Evolutionary conservation across 139 green algal species (phyloP).

Genomic region (Astrephomene gubernaculifera): DNA sequence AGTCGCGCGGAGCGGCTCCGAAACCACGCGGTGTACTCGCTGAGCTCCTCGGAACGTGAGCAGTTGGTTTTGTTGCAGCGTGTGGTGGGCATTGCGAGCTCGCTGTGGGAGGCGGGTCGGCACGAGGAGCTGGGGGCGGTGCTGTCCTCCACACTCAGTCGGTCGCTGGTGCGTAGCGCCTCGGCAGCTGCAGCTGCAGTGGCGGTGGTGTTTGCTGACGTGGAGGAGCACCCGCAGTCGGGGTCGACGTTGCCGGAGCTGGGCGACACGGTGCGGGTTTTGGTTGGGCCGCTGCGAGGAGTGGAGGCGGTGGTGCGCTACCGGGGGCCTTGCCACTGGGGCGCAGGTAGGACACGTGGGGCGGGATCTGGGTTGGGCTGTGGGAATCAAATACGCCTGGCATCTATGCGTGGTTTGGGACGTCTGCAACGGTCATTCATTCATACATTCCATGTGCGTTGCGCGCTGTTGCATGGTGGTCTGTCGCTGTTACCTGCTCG

Average conservation of each 20-base stretch:
- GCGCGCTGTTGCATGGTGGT: too few relatives aligned
- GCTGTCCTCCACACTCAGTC: conserved; percentile 16
- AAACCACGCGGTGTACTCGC: neutral
- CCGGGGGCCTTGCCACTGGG: conserved; percentile 23
- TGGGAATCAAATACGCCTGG: too few relatives aligned
- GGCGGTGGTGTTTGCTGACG: neutral
- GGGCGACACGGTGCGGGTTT: neutral
- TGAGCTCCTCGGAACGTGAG: neutral
- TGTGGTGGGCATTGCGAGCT: conserved; percentile 12
- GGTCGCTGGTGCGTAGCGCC: neutral
- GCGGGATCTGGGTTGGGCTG: too few relatives aligned
- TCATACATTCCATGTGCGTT: too few relatives aligned
- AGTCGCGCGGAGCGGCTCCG: too few relatives aligned
- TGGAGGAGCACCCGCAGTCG: neutral
- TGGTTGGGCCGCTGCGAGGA: neutral
- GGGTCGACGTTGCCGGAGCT: neutral
- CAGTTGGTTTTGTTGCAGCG: conserved; percentile 31
- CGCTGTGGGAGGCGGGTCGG: neutral
- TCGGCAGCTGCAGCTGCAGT: neutral
- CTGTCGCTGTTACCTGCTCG: too few relatives aligned
- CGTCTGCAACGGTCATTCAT: too few relatives aligned
- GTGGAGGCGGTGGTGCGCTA: conserved; percentile 5
- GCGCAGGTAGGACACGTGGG: conserved; percentile 11
- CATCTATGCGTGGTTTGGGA: too few relatives aligned
- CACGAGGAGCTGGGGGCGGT: neutral